phyloP scores from a whole-genome alignment of 2,329 filamentous ascomycete species.

The Sclerotinia spermophila region DNA sequence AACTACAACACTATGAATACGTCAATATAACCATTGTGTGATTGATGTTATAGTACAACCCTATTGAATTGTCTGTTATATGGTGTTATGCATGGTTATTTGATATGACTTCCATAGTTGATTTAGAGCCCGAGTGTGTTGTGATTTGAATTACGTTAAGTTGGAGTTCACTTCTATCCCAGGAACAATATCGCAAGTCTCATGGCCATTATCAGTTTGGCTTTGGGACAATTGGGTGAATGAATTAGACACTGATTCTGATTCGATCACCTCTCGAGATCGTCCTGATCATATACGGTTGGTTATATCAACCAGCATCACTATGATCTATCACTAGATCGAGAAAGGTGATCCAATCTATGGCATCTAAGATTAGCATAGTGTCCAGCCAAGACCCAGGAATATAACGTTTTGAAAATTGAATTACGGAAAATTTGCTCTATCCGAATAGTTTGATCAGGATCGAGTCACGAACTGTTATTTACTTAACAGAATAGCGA shows the following conservation, averaged over 20 bases:
- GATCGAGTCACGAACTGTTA: too few species aligned
- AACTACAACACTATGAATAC: too few species aligned
- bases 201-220: background rate
- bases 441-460: background rate
- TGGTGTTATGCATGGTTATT: too few species aligned
- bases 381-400: background rate
- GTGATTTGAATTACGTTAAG: too few species aligned
- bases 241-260: background rate
- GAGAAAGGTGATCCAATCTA: background rate
- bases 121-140: too few species aligned
- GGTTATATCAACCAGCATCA: background rate
- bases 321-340: background rate
- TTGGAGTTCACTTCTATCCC: background rate
- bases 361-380: background rate
- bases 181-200: background rate
- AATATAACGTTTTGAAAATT: background rate
- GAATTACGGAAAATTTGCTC: background rate
- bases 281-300: background rate
- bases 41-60: too few species aligned
- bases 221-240: accelerated
- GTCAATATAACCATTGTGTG: too few species aligned
- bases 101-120: too few species aligned
- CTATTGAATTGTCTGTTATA: too few species aligned
- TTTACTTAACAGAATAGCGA: background rate
- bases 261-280: background rate